phyloP scores from a whole-genome alignment of 73 alveolate genomes.

The Paramecium tetraurelia region DNA sequence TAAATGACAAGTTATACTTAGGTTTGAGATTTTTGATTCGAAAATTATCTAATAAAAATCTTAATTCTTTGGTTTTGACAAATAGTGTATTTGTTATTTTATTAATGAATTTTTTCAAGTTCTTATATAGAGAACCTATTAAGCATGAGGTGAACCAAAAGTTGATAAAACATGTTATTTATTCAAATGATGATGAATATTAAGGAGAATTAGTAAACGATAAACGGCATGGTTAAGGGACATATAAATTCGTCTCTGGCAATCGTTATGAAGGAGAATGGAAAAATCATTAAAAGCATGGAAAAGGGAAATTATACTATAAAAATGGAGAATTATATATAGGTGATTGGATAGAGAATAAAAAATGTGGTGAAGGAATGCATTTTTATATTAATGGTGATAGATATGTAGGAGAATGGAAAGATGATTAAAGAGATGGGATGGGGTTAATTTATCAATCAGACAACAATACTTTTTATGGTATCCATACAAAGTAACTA shows the following conservation, averaged over 20 bases:
- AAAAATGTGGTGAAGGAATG: conserved; percentile 61
- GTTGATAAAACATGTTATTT: background rate
- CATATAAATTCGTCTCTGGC: background rate
- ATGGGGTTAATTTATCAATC: background rate
- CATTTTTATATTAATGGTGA: conserved; percentile 49
- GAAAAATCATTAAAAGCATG: background rate
- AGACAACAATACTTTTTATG: conserved; percentile 6
- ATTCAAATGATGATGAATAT: conserved; percentile 49
- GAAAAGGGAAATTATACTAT: conserved; percentile 4
- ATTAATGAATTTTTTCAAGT: background rate
- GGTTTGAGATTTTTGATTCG: background rate
- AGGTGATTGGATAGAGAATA: conserved; percentile 63
- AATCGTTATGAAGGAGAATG: conserved; percentile 43
- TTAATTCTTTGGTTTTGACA: background rate
- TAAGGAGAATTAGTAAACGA: conserved; percentile 8
- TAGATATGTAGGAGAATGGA: conserved; percentile 62
- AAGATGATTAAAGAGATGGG: conserved; percentile 55
- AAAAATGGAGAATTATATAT: conserved; percentile 59
- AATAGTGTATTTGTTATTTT: background rate
- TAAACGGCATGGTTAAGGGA: conserved; percentile 25
- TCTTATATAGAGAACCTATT: background rate
- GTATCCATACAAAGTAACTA: background rate
- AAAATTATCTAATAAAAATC: background rate
- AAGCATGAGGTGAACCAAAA: background rate
- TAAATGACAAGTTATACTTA: background rate